These are phyloP conservation scores for Colletotrichum falcatum DNA, from an alignment of 2,329 filamentous ascomycete genomes.

Conservation along the genomic window DNA sequence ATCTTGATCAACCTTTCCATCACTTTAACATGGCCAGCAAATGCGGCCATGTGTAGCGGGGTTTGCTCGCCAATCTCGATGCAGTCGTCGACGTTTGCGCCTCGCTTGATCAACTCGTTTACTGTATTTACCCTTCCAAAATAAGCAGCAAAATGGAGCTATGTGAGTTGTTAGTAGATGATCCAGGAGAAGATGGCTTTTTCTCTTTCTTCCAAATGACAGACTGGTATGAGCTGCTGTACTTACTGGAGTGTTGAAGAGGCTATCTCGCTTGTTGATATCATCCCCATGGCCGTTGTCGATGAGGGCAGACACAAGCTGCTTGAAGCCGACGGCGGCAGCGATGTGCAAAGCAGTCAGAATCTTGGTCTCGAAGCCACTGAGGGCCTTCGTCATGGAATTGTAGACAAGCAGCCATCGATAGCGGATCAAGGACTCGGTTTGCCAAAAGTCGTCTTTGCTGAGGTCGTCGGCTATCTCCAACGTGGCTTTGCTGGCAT, in stretches of 20 bases:
- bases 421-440: constrained; percentile 50
- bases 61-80: constrained; percentile 49
- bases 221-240: background rate
- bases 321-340: constrained; percentile 52
- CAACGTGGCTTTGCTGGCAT: constrained; percentile 55
- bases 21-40: constrained; percentile 52
- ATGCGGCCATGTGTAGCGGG: constrained; percentile 55
- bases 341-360: constrained; percentile 55
- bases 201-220: background rate
- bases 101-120: constrained; percentile 51
- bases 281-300: constrained; percentile 53
- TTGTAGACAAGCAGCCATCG: constrained; percentile 54
- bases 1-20: constrained; percentile 55
- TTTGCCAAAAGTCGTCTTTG: constrained; percentile 55
- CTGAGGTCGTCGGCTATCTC: constrained; percentile 57
- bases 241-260: constrained; percentile 52
- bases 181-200: background rate
- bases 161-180: background rate
- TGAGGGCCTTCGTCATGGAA: constrained; percentile 48
- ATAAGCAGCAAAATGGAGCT: constrained; percentile 49
- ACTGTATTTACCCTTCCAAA: constrained; percentile 52
- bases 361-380: constrained; percentile 46
- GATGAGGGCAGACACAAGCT: constrained; percentile 53
- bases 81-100: constrained; percentile 51
- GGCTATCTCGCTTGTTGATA: constrained; percentile 48